These are phyloP conservation scores for Akanthomyces lecanii DNA, from an alignment of 2,329 filamentous ascomycete genomes.

Conservation along the genomic window DNA sequence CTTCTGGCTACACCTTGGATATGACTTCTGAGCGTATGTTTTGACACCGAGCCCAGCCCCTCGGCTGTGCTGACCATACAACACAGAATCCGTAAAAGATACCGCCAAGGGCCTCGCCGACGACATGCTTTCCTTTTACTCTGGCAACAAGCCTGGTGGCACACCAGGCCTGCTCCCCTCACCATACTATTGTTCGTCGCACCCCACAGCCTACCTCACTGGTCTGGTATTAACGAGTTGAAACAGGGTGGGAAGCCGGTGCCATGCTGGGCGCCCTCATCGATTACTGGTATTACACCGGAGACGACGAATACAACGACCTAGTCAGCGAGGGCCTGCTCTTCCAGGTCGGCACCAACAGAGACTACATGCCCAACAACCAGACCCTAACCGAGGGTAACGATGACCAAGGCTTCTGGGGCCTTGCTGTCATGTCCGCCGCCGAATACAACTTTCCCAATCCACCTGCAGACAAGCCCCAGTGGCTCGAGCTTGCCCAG, in stretches of 20 bases:
- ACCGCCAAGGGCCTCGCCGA: conserved; percentile 47
- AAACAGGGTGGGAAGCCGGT: conserved; percentile 63
- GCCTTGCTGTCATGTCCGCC: conserved; percentile 73
- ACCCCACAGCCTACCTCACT: conserved; percentile 33
- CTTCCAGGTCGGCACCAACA: conserved; percentile 56
- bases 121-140: conserved; percentile 43
- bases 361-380: conserved; percentile 64
- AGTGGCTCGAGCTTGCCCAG: conserved; percentile 70
- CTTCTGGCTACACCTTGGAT: conserved; percentile 10
- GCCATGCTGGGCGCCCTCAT: conserved; percentile 67
- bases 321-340: conserved; percentile 55
- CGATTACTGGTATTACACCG: conserved; percentile 69
- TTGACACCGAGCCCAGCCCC: neutral
- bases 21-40: conserved; percentile 5
- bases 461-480: conserved; percentile 56
- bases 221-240: neutral
- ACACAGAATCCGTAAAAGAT: conserved; percentile 45
- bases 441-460: conserved; percentile 73
- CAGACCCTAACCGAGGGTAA: conserved; percentile 61
- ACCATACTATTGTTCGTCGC: conserved; percentile 52
- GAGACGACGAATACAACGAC: conserved; percentile 60
- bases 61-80: neutral
- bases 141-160: conserved; percentile 46
- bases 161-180: conserved; percentile 48
- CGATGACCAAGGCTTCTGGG: conserved; percentile 82